Percentiles rank a stretch among this genome's conserved stretches.
phyloP scores from a whole-genome alignment of 495 filamentous ascomycete genomes.

The Haplographium delicatum region DNA sequence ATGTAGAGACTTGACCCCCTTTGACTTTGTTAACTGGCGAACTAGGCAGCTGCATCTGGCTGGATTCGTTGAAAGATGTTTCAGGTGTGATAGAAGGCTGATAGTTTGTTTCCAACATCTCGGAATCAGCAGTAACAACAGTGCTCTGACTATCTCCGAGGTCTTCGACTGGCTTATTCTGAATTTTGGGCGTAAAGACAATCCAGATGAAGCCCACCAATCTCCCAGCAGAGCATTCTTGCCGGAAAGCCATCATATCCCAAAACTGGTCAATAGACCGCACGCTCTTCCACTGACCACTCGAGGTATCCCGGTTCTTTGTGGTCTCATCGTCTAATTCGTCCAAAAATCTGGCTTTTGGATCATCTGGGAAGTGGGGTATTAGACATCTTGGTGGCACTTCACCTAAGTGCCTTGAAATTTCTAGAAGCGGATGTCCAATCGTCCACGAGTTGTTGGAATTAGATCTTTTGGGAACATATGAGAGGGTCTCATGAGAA shows the following conservation, averaged over 20 bases:
- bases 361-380: slow-evolving; percentile 90
- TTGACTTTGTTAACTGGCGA: neutral
- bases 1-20: neutral
- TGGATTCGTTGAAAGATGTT: slow-evolving; percentile 19
- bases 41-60: neutral
- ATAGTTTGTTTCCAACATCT: neutral
- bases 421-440: slow-evolving; percentile 49
- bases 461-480: slow-evolving; percentile 28
- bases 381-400: slow-evolving; percentile 81
- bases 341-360: slow-evolving; percentile 85
- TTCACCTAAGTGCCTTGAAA: slow-evolving; percentile 52
- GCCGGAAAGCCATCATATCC: slow-evolving; percentile 96
- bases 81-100: slow-evolving; percentile 7
- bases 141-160: slow-evolving; percentile 19
- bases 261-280: slow-evolving; percentile 85
- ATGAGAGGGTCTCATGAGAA: slow-evolving; percentile 65
- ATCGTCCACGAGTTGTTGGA: slow-evolving; percentile 45
- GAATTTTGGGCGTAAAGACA: slow-evolving; percentile 56
- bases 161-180: slow-evolving; percentile 7
- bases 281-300: slow-evolving; percentile 76
- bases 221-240: slow-evolving; percentile 89
- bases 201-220: slow-evolving; percentile 94
- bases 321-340: slow-evolving; percentile 80
- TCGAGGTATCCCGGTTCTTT: slow-evolving; percentile 37
- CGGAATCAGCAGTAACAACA: slow-evolving; percentile 30